Conservation (phyloP, 225 moss, liverwort and hornwort species). For the Takakia lepidozioides region DNA sequence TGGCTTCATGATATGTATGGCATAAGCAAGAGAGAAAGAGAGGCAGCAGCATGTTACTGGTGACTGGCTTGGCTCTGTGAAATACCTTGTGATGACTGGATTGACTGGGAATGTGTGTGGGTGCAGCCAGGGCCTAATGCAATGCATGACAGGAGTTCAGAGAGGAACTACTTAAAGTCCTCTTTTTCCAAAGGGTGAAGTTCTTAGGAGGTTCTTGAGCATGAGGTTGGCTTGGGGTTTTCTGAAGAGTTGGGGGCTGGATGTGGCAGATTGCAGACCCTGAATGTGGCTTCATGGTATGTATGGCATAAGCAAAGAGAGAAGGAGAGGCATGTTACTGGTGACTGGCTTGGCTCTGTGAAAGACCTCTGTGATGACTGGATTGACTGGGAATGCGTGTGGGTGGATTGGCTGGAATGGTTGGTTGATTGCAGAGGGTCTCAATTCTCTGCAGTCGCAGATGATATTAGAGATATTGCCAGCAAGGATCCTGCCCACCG, state of each 20-base stretch:
- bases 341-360: slow-evolving; percentile 7
- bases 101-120: slow-evolving; percentile 87
- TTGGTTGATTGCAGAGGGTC: slow-evolving; percentile 95
- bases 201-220: too few species aligned
- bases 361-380: slow-evolving; percentile 38
- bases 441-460: slow-evolving; percentile 99
- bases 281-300: slow-evolving; percentile 14
- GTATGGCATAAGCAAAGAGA: neutral
- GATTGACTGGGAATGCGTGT: slow-evolving; percentile 84
- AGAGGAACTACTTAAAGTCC: too few species aligned
- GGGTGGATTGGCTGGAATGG: slow-evolving; percentile 84
- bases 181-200: too few species aligned
- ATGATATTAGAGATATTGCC: slow-evolving; percentile 99
- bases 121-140: too few species aligned
- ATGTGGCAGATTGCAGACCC: slow-evolving; percentile 4
- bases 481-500: slow-evolving; percentile 99
- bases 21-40: slow-evolving; percentile 3
- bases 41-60: slow-evolving; percentile 9
- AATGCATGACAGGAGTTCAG: too few species aligned
- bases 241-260: slow-evolving; percentile 6
- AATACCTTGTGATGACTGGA: slow-evolving; percentile 50
- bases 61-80: slow-evolving; percentile 5
- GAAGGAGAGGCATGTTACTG: slow-evolving; percentile 7
- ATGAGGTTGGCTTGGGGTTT: too few species aligned
- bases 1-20: slow-evolving; percentile 13